phyloP scores from a whole-genome alignment of 2,329 filamentous ascomycete genomes.

The Bimuria novae-zelandiae region DNA sequence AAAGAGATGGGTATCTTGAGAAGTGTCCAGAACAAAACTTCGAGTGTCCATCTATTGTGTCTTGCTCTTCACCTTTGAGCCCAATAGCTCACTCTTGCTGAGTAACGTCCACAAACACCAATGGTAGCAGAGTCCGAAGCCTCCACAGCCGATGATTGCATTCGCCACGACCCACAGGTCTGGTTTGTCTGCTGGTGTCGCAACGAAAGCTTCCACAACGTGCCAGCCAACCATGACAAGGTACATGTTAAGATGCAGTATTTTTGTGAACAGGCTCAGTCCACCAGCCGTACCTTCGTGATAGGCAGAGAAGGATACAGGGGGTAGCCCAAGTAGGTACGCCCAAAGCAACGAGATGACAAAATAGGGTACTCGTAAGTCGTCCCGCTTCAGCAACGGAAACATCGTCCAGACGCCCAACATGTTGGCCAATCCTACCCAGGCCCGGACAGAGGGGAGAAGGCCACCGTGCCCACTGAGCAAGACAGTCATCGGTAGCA shows the following conservation, averaged over 20 bases:
- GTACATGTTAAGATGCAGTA: constrained; percentile 80
- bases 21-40: constrained; percentile 14
- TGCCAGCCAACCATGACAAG: constrained; percentile 81
- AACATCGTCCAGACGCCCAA: constrained; percentile 93
- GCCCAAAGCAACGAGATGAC: constrained; percentile 88
- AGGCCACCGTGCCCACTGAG: constrained; percentile 79
- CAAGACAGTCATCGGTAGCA: constrained; percentile 91
- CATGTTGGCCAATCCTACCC: constrained; percentile 95
- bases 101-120: constrained; percentile 82
- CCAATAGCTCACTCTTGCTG: constrained; percentile 59
- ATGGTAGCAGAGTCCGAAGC: constrained; percentile 84
- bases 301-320: constrained; percentile 72
- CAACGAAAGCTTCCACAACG: constrained; percentile 68
- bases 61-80: constrained; percentile 44
- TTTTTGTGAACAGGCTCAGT: constrained; percentile 62
- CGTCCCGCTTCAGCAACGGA: constrained; percentile 83
- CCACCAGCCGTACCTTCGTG: constrained; percentile 52
- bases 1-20: constrained; percentile 23
- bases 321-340: constrained; percentile 86
- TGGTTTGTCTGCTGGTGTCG: constrained; percentile 75
- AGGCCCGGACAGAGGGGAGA: constrained; percentile 75
- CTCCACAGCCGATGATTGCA: constrained; percentile 80
- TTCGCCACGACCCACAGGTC: constrained; percentile 95
- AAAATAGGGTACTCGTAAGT: constrained; percentile 80
- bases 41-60: constrained; percentile 35